Evolutionary conservation across 108 stramenopile species (phyloP), one percentile per base, ranked within the genome.

Genomic region (Skeletonema potamos): DNA sequence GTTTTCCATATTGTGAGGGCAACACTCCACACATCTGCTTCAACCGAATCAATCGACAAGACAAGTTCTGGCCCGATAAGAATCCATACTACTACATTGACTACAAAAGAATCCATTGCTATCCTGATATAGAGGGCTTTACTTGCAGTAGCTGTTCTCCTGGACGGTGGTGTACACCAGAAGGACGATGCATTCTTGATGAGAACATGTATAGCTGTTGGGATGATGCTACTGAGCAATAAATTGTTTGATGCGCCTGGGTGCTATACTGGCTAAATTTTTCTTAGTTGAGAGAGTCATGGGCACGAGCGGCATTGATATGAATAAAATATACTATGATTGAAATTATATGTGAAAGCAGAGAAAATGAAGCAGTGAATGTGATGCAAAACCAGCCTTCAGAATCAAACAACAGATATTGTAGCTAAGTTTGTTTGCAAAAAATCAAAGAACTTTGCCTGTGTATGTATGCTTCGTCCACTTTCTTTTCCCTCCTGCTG

Each of bases 31-130:
- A 76, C 69, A 79, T 83, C 29, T 83, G 82, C 48, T 83, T 77
- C 70, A 83, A 83, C 43, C 58, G 82, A 29, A 60, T 80, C 55
- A 83, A 83, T 62, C 82, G 82, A 2, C 82, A 76, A 61, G 82
- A 83, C 56, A 70, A 74, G 11, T 83, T 83, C 54, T 79, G 74
- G 69, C 76, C 69, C 1, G 82, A 83, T 33, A 77, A 77, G 54
- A 68, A 83, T 80, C 82, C 82, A 7, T 61, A 76, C 24, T 83
- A 68, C 32, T 83, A 83, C 69, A 83, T 83, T 62, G 76, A 83
- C 66, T 83, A 83, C 70, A 60, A 75, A 26, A 72, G 82, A 20
- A 66, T 83, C 2, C 79, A 64, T 27, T 83, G 82, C 55, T 83
- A 83, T 62, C 82, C 82, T n/a, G 74, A 73, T 41, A 46, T 64